phyloP scores from a whole-genome alignment of 208 protist genomes.

The Vickermania spadyakhi region DNA sequence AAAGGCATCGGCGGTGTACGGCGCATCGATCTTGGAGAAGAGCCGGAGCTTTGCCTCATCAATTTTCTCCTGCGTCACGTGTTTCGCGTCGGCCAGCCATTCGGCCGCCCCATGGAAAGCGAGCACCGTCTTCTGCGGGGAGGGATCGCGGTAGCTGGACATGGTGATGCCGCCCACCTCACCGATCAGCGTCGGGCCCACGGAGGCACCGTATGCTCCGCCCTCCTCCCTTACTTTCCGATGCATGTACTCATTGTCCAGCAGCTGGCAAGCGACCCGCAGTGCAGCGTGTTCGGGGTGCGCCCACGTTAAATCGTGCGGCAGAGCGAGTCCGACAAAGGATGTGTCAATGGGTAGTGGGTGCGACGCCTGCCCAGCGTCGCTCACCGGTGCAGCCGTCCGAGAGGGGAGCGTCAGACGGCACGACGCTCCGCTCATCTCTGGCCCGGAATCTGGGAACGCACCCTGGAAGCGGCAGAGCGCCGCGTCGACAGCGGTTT shows the following conservation, averaged over 20 bases:
- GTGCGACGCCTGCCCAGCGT: constrained; percentile 22
- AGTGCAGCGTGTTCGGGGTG: constrained; percentile 60
- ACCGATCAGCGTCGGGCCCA: constrained; percentile 50
- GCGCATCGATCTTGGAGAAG: constrained; percentile 80
- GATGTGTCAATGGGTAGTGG: constrained; percentile 77
- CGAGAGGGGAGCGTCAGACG: neutral
- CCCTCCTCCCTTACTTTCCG: constrained; percentile 85
- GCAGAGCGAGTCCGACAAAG: constrained; percentile 59
- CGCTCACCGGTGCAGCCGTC: neutral
- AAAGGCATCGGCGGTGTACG: constrained; percentile 73
- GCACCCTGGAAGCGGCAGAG: constrained; percentile 27
- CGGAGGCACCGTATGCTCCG: constrained; percentile 77
- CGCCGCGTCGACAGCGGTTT: constrained; percentile 34
- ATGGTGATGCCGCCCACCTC: constrained; percentile 75
- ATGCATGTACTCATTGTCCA: constrained; percentile 85
- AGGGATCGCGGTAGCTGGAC: constrained; percentile 87
- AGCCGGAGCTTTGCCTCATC: constrained; percentile 84
- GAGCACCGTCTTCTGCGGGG: constrained; percentile 41
- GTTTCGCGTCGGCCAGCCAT: constrained; percentile 46
- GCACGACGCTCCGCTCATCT: neutral
- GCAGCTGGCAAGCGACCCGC: constrained; percentile 60
- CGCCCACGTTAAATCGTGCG: constrained; percentile 47
- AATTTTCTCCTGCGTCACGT: constrained; percentile 51
- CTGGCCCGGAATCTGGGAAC: constrained; percentile 13
- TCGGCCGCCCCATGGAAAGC: constrained; percentile 59